Base-by-base conservation (phyloP, 345 rosid genomes). In the Abelmoschus esculentus region DNA sequence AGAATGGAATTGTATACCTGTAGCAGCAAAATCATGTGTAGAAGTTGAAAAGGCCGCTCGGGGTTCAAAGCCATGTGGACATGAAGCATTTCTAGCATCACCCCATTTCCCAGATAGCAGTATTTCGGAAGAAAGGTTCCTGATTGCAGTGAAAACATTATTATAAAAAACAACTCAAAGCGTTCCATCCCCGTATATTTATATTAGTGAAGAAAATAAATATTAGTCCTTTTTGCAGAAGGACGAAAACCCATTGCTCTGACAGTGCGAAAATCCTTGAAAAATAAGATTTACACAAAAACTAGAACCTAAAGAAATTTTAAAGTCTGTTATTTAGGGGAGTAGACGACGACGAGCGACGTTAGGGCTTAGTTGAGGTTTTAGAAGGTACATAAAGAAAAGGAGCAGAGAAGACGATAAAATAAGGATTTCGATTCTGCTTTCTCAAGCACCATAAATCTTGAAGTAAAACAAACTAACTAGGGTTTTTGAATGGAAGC, bases 31-130 rank as follows among this genome's bases (percentile, higher is more conserved):
- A 71, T 72, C 65, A 32, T 81, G 72, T 66, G 70, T 49, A 26
- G 61, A 34, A 31, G 83, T 67, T 26, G 96, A 84, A 70, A 83
- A 73, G 40, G 77, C 83, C 12, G 83, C 73, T 60, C 61, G 67
- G 53, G 70, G 79, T 55, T 82, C 64, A 70, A 71, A 75, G 19
- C 81, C 78, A 11, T 73, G 84, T 19, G 72, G 58, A 28, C 75
- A 62, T 18, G 70, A 47, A 67, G 80, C 70, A 73, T 81, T 73
- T 73, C 52, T 64, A 57, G 53, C 47, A 7, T 54, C 60, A 49
- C 47, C 66, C 74, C 63, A 71, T 70, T 80, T 60, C 38, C 79
- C 70, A 46, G 54, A 55, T 38, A 76, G 70, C 13, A 46, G 58
- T 49, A 73, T 67, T 73, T 74, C 77, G 12, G 77, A 70, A 12